Conservation (phyloP, 1,284 basidiomycete genomes). For the Malassezia obtusa region DNA sequence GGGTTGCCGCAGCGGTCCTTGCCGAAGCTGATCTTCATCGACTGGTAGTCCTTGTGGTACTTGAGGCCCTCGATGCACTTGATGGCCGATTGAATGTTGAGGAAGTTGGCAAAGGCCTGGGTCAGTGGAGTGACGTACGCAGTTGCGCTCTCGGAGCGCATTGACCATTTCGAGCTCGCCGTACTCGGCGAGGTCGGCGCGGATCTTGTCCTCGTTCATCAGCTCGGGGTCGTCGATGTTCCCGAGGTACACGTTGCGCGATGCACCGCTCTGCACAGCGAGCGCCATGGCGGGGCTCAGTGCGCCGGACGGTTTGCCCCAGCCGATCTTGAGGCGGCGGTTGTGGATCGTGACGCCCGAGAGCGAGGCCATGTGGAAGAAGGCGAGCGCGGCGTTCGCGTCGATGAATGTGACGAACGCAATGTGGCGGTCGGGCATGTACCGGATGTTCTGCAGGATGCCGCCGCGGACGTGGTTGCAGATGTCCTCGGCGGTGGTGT, state of each 20-base stretch:
- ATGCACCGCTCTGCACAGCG: conserved; percentile 46
- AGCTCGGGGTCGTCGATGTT: conserved; percentile 42
- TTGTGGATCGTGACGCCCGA: conserved; percentile 46
- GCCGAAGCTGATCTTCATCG: conserved; percentile 41
- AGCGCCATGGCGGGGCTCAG: conserved; percentile 44
- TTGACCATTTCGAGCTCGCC: conserved; percentile 47
- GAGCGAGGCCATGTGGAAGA: conserved; percentile 42
- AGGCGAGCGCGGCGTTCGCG: conserved; percentile 41
- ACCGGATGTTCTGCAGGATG: conserved; percentile 43
- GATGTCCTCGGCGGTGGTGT: conserved; percentile 46
- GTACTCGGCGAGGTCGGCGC: conserved; percentile 39
- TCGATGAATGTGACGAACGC: conserved; percentile 47
- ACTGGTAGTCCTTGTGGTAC: conserved; percentile 39
- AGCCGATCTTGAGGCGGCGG: conserved; percentile 44
- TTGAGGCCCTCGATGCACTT: conserved; percentile 48
- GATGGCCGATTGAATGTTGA: conserved; percentile 47
- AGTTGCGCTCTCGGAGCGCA: conserved; percentile 43
- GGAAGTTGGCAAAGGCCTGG: conserved; percentile 46
- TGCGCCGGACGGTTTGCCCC: conserved; percentile 46
- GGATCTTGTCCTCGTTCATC: conserved; percentile 41
- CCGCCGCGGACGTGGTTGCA: conserved; percentile 48
- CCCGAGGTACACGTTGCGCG: conserved; percentile 46
- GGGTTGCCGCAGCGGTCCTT: conserved; percentile 46
- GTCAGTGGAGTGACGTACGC: conserved; percentile 19
- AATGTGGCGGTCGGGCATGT: conserved; percentile 45